Percentiles rank a stretch among this genome's conserved stretches.
These are phyloP conservation scores for Penicillium verhagenii DNA, from an alignment of 495 filamentous ascomycete genomes.

Conservation along the genomic window DNA sequence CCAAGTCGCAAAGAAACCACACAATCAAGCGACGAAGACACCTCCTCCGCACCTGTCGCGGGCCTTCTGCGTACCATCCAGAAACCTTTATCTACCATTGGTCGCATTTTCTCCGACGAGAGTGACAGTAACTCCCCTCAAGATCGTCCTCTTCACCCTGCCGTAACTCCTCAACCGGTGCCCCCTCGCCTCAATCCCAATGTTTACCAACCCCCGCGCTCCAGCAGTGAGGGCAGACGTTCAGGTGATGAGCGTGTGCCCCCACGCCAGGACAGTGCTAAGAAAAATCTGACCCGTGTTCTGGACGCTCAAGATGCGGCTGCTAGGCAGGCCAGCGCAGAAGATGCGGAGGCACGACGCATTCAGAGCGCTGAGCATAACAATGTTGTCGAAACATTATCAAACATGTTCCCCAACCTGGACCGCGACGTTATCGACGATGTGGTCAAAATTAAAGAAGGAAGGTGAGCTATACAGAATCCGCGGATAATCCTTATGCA, in stretches of 20 bases:
- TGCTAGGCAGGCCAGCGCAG: conserved; percentile 89
- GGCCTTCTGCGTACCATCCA: conserved; percentile 91
- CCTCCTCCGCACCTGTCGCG: conserved; percentile 65
- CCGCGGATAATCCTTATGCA: not conserved
- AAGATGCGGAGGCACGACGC: conserved; percentile 82
- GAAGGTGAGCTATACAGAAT: conserved; percentile 60
- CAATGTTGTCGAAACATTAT: conserved; percentile 86
- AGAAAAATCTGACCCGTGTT: conserved; percentile 30
- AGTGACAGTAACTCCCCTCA: conserved; percentile 28
- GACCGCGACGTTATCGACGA: conserved; percentile 91
- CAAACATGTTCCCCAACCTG: conserved; percentile 89
- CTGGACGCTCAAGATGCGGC: conserved; percentile 79
- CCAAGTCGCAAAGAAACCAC: conserved; percentile 37
- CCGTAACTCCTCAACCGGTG: conserved; percentile 56
- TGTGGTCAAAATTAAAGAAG: conserved; percentile 88
- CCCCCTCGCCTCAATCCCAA: conserved; percentile 60
- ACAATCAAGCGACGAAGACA: conserved; percentile 60
- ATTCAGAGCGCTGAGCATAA: conserved; percentile 84
- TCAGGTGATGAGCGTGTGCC: conserved; percentile 44
- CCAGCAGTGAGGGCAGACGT: conserved; percentile 43
- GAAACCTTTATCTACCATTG: conserved; percentile 86
- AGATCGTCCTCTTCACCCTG: conserved; percentile 46
- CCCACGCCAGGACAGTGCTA: conserved; percentile 11
- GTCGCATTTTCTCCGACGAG: conserved; percentile 95
- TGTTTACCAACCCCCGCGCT: conserved; percentile 50